A percentile compares a stretch with the other conserved stretches of the same genome.
Evolutionary conservation across 345 rosid genomes (phyloP).

Genomic region (Ceriops zippeliana): DNA sequence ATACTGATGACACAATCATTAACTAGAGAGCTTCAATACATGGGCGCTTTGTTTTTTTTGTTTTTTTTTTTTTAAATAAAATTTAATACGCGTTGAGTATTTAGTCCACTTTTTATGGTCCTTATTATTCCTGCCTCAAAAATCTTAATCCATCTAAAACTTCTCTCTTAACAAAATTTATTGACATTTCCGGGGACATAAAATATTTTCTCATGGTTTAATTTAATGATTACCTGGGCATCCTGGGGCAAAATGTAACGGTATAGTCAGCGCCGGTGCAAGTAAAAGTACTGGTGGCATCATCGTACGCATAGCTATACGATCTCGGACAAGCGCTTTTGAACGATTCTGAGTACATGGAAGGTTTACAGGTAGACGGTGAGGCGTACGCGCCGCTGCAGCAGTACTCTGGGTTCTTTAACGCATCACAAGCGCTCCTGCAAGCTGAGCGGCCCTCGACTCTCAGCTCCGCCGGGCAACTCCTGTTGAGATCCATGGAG

Average conservation of each 20-base stretch:
- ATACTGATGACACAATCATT: no score
- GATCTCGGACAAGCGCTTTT: constrained; percentile 27
- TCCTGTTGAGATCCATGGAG: constrained; percentile 18
- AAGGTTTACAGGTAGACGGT: constrained; percentile 22
- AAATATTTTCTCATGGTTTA: no score
- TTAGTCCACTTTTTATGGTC: no score
- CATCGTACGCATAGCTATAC: constrained; percentile 27
- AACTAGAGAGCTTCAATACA: no score
- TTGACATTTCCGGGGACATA: no score
- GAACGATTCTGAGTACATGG: constrained; percentile 23
- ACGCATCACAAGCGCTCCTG: constrained; percentile 25
- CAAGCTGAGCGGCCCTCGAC: constrained; percentile 21
- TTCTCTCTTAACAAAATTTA: no score
- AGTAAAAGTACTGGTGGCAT: constrained; percentile 26
- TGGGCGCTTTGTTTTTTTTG: no score
- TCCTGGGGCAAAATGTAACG: constrained; percentile 24
- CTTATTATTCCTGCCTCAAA: no score
- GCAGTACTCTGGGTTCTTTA: constrained; percentile 27
- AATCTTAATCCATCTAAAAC: no score
- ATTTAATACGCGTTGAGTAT: no score
- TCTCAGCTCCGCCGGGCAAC: constrained; percentile 24
- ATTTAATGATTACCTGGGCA: constrained; percentile 8
- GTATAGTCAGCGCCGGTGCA: constrained; percentile 27
- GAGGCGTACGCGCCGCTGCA: constrained; percentile 25
- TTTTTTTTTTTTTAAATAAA: no score